Evolutionary conservation across 148 eudicot species (phyloP).

Genomic region (Cornus florida): DNA sequence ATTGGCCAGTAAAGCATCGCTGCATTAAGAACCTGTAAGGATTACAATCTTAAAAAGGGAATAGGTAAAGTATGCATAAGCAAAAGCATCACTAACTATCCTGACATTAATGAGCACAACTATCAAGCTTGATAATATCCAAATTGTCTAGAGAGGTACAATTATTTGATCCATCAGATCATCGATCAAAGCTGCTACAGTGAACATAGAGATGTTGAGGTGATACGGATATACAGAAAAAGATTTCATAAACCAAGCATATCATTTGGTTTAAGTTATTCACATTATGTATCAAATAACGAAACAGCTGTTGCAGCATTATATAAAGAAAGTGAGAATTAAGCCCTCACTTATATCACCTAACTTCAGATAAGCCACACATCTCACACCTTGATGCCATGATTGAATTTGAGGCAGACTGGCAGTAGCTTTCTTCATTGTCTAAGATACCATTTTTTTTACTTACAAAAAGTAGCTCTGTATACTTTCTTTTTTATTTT

Average conservation of each 20-base stretch:
- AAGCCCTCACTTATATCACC: background rate
- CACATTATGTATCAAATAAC: background rate
- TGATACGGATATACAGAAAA: background rate
- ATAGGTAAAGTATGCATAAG: background rate
- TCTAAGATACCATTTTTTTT: too few species aligned
- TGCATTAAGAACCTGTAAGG: slow-evolving; percentile 84
- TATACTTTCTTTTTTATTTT: too few species aligned
- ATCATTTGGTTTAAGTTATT: background rate
- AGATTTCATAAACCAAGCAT: background rate
- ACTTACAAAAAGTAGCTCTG: background rate
- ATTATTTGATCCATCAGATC: background rate
- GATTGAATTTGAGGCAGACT: background rate
- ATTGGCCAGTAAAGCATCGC: slow-evolving; percentile 96
- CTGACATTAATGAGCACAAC: background rate
- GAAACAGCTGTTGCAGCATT: background rate
- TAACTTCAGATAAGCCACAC: background rate
- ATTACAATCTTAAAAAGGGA: slow-evolving; percentile 10
- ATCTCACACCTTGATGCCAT: too few species aligned
- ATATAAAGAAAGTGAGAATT: background rate
- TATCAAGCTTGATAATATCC: background rate
- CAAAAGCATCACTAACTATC: background rate
- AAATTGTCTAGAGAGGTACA: background rate
- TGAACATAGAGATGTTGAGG: background rate
- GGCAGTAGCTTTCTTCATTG: background rate
- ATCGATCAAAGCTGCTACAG: background rate